phyloP scores from a whole-genome alignment of 805 yeast species.

The Cyberlindnera veronae region DNA sequence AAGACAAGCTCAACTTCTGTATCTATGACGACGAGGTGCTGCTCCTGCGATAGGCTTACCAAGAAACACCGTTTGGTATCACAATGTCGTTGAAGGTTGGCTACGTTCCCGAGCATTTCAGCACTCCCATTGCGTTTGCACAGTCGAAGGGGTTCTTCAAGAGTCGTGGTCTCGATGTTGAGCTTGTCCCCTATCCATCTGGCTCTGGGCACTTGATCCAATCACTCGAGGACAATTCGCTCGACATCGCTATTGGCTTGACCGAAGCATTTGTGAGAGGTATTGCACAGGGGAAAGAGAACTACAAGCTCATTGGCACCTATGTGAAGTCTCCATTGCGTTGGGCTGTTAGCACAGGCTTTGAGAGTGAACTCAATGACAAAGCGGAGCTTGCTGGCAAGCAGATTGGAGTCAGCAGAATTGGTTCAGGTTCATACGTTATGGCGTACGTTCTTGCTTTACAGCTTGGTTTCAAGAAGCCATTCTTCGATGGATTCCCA shows the following conservation, averaged over 20 bases:
- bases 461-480: slow-evolving; percentile 49
- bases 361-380: slow-evolving; percentile 50
- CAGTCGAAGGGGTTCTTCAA: slow-evolving; percentile 52
- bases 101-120: slow-evolving; percentile 87
- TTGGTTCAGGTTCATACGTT: slow-evolving; percentile 89
- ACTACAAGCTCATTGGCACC: slow-evolving; percentile 70
- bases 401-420: slow-evolving; percentile 75
- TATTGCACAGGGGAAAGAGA: slow-evolving; percentile 47
- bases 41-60: too few relatives aligned
- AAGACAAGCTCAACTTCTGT: too few relatives aligned
- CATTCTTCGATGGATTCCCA: slow-evolving; percentile 51
- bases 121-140: slow-evolving; percentile 82
- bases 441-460: slow-evolving; percentile 84
- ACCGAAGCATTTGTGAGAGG: slow-evolving; percentile 92
- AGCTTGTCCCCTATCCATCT: slow-evolving; percentile 68
- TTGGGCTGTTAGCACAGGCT: slow-evolving; percentile 88
- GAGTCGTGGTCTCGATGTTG: slow-evolving; percentile 48
- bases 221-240: slow-evolving; percentile 55
- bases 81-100: slow-evolving; percentile 54
- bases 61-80: too few relatives aligned
- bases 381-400: slow-evolving; percentile 55
- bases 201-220: slow-evolving; percentile 89
- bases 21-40: too few relatives aligned
- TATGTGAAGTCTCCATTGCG: slow-evolving; percentile 84
- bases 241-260: slow-evolving; percentile 82